phyloP scores from a whole-genome alignment of 2,329 filamentous ascomycete species.

The Pseudogymnoascus sp. region DNA sequence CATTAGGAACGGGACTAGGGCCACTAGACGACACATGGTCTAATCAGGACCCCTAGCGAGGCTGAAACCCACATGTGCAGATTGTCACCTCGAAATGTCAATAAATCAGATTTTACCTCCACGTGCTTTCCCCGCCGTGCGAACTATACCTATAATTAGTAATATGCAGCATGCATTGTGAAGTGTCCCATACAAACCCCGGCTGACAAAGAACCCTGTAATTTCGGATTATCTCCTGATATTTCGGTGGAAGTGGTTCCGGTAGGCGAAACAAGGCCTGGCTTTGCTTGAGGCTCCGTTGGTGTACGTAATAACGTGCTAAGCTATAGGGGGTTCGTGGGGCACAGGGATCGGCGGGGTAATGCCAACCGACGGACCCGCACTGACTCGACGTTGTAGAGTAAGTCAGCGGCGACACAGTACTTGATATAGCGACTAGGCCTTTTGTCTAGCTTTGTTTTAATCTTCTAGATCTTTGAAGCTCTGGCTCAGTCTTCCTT shows the following conservation, averaged over 20 bases:
- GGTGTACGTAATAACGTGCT: neutral
- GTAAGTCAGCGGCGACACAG: neutral
- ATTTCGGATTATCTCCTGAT: neutral
- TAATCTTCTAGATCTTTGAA: neutral
- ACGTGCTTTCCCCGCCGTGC: neutral
- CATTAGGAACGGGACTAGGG: neutral
- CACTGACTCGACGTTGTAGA: neutral
- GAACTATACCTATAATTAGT: neutral
- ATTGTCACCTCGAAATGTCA: neutral
- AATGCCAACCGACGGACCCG: neutral
- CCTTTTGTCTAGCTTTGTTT: neutral
- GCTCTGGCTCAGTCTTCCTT: neutral
- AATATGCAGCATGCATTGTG: neutral
- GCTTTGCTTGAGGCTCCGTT: neutral
- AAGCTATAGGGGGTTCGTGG: neutral
- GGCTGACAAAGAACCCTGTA: neutral
- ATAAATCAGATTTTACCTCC: neutral
- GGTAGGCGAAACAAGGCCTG: neutral
- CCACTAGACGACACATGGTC: neutral
- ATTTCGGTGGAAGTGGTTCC: neutral
- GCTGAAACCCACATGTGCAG: neutral
- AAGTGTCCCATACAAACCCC: neutral
- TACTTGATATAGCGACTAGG: neutral
- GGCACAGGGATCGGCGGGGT: slow-evolving; percentile 20
- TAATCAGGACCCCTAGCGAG: neutral